Conservation (phyloP, 208 protist species). For the Histomonas meleagridis region DNA sequence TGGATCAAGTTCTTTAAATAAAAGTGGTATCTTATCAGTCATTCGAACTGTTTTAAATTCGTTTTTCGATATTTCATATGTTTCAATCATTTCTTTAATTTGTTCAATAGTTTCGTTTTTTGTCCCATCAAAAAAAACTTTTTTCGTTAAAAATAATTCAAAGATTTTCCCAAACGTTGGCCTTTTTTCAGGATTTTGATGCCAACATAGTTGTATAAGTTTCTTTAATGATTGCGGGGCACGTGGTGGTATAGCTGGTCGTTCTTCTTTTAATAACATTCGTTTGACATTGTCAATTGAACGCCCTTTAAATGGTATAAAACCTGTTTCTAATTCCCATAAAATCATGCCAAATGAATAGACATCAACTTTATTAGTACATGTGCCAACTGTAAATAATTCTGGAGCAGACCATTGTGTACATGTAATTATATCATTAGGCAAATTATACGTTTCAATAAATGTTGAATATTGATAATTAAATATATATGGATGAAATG, state of each 20-base stretch:
- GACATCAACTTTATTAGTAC: conserved; percentile 25
- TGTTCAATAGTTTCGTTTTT: too few relatives aligned
- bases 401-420: conserved; percentile 12
- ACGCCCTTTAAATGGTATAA: background rate
- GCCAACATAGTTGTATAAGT: background rate
- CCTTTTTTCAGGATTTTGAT: background rate
- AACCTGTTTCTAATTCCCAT: background rate
- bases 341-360: background rate
- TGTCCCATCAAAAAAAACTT: background rate
- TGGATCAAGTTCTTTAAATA: too few relatives aligned
- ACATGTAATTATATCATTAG: too few relatives aligned
- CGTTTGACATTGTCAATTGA: background rate
- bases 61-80: too few relatives aligned
- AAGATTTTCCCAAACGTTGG: background rate
- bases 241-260: background rate
- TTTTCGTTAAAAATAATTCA: background rate
- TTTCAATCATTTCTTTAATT: too few relatives aligned
- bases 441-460: too few relatives aligned
- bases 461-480: too few relatives aligned
- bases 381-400: background rate
- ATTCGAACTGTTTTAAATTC: too few relatives aligned
- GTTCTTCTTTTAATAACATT: background rate
- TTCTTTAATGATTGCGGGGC: background rate
- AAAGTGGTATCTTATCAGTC: too few relatives aligned
- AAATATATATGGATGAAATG: too few relatives aligned